Evolutionary conservation across 2,329 filamentous ascomycete genomes (phyloP), one percentile per base, ranked within the genome.

Genomic region (Cercospora sp.): DNA sequence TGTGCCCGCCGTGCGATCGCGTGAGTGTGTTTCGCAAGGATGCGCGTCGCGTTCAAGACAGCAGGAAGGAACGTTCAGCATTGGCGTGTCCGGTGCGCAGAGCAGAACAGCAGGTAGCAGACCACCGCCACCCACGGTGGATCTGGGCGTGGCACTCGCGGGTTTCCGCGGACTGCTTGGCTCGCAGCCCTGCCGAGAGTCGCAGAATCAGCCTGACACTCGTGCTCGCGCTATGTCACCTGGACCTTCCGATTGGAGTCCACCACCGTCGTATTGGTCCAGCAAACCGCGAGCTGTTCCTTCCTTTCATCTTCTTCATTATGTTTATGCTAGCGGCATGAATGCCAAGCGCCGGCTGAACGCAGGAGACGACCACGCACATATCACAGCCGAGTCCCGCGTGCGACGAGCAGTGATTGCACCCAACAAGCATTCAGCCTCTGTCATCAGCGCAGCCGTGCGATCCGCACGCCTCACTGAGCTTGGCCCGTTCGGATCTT

Each of bases 391-490:
- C 55, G 55, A 36, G 16, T 59, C 28, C 55, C 30, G 55, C 55
- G 28, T 59, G 53, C 28, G 16, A 20, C 55, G 28, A 36, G n/a
- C 55, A 59, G 55, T 23, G 55, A 23, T 31, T 36, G 55, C 26
- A 13, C 10, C 48, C 48, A 55, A 55, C 48, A 55, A 55, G 48
- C 48, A 55, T 55, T 55, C 55, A 59, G n/a, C 55, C 55, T 59
- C 55, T 36, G 28, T 36, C 55, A 23, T 59, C 55, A 33, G 26
- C 48, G 58, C 61, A 23, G 61, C 61, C 61, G 61, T 23, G 33
- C 48, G 45, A 63, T 36, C 61, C 61, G 61, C 16, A 57, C 61
- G 48, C 30, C 45, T 60, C 51, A 26, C 30, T 26, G 23, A 9
- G 8, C 30, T 63, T 57, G 45, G 30, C 30, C 30, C 48, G 30